Evolutionary conservation across 805 yeast species (phyloP).

Genomic region (Lipomyces sp.): DNA sequence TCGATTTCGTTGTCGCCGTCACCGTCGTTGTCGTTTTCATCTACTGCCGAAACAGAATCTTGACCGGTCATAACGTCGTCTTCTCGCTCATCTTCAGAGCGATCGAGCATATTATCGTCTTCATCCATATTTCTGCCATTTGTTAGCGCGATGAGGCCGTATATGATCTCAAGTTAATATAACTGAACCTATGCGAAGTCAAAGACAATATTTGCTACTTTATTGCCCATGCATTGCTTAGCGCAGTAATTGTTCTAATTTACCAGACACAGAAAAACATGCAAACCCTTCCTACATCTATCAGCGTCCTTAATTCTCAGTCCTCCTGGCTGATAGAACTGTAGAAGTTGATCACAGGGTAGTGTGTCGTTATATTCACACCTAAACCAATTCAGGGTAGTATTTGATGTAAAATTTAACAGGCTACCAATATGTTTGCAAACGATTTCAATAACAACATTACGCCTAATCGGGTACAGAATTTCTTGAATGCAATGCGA

Average conservation of each 20-base stretch:
- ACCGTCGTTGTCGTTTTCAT: slow-evolving; percentile 40
- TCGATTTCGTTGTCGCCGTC: slow-evolving; percentile 44
- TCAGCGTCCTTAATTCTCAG: neutral
- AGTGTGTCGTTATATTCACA: too few relatives aligned
- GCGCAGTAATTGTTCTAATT: neutral
- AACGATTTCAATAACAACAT: neutral
- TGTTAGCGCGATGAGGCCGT: neutral
- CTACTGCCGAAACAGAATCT: slow-evolving; percentile 29
- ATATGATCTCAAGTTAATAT: neutral
- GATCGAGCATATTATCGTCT: slow-evolving; percentile 37
- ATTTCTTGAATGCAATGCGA: neutral
- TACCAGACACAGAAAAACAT: slow-evolving; percentile 1
- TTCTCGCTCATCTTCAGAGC: slow-evolving; percentile 37
- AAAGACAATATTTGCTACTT: neutral
- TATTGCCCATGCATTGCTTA: neutral
- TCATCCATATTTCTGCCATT: slow-evolving; percentile 40
- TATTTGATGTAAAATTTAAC: too few relatives aligned
- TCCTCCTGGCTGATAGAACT: too few relatives aligned
- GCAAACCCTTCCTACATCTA: neutral
- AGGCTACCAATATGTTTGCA: neutral
- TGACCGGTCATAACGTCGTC: slow-evolving; percentile 32
- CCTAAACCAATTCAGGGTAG: too few relatives aligned
- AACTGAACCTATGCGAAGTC: neutral
- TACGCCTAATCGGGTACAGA: neutral
- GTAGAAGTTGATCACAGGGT: too few relatives aligned